These are phyloP conservation scores for Flaveria trinervia DNA, from an alignment of 129 eudicot species.

Conservation along the genomic window DNA sequence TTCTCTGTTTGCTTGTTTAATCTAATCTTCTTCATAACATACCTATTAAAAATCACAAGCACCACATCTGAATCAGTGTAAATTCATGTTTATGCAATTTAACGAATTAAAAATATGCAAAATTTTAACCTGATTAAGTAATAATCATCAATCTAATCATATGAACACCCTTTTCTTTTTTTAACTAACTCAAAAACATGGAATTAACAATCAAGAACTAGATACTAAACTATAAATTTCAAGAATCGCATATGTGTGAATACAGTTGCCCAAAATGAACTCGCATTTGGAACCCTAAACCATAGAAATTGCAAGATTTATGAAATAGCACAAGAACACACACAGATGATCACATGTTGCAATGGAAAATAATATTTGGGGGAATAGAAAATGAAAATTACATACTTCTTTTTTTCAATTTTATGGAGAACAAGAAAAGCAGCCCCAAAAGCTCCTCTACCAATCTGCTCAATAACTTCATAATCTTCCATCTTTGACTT, in stretches of 20 bases:
- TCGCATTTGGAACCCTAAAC: background rate
- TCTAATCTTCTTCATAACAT: conserved; percentile 86
- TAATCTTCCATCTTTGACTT: conserved; percentile 82
- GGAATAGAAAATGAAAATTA: background rate
- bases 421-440: conserved; percentile 92
- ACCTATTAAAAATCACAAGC: conserved; percentile 47
- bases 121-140: background rate
- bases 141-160: conserved; percentile 16
- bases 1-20: conserved; percentile 87
- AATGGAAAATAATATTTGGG: background rate
- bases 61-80: background rate
- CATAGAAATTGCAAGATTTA: background rate
- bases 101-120: background rate
- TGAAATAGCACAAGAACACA: conserved; percentile 14
- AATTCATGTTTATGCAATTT: conserved; percentile 11
- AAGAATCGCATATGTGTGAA: background rate
- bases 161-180: background rate
- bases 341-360: conserved; percentile 6
- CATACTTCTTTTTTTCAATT: conserved; percentile 73
- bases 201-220: conserved; percentile 13
- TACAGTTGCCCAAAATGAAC: conserved; percentile 5
- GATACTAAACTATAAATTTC: background rate
- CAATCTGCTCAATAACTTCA: conserved; percentile 96
- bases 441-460: conserved; percentile 92
- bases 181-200: background rate